Conservation (phyloP, 768 basidiomycete species). For the Lactifluus piperatus region DNA sequence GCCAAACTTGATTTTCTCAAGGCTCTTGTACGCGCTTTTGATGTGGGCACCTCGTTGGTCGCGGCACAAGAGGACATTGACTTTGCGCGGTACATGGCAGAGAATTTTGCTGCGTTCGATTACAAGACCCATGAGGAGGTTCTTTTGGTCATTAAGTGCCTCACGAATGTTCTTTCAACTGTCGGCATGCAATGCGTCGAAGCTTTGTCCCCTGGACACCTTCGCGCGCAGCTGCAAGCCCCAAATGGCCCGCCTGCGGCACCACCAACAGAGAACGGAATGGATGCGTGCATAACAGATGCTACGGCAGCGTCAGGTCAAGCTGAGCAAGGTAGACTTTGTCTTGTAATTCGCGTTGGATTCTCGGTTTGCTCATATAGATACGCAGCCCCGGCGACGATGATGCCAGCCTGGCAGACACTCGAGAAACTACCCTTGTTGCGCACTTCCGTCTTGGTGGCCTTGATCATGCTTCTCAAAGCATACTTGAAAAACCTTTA, state of each 20-base stretch:
- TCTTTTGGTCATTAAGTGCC: slow-evolving; percentile 70
- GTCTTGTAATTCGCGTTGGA: not conserved
- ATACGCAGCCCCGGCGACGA: not conserved
- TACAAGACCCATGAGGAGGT: slow-evolving; percentile 96
- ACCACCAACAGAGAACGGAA: not conserved
- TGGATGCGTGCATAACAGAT: not conserved
- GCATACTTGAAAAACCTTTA: slow-evolving; percentile 78
- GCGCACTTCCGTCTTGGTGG: slow-evolving; percentile 66
- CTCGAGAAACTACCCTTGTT: slow-evolving; percentile 31
- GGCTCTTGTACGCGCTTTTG: slow-evolving; percentile 73
- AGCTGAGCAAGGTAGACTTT: not conserved
- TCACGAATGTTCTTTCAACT: slow-evolving; percentile 69
- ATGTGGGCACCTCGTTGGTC: slow-evolving; percentile 50
- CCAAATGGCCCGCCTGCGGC: slow-evolving; percentile 10
- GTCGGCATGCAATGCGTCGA: slow-evolving; percentile 80
- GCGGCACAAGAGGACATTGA: slow-evolving; percentile 74
- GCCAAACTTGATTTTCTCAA: slow-evolving; percentile 87
- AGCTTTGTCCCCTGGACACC: slow-evolving; percentile 57
- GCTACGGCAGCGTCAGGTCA: not conserved
- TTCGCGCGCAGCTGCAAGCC: slow-evolving; percentile 51
- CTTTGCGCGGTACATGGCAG: slow-evolving; percentile 88
- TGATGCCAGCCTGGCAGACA: slow-evolving; percentile 12
- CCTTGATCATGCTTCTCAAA: slow-evolving; percentile 84
- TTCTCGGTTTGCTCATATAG: not conserved
- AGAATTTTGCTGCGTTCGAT: slow-evolving; percentile 87